phyloP scores from a whole-genome alignment of 2,329 filamentous ascomycete genomes.

The Graphium sp. region DNA sequence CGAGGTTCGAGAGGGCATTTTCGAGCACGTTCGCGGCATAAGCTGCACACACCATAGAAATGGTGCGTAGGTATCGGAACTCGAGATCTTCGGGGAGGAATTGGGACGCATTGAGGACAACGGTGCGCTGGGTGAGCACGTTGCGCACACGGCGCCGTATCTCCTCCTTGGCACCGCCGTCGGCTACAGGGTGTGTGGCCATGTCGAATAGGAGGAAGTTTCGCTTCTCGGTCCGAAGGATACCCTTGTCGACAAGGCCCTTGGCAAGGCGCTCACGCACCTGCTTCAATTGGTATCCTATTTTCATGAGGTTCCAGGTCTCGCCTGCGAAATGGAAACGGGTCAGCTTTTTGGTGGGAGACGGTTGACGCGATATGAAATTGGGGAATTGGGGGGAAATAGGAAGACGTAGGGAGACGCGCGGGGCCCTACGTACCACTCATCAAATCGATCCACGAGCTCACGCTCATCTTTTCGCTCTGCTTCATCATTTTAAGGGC shows the following conservation, averaged over 20 bases:
- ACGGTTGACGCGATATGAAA: not conserved
- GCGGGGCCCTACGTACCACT: constrained; percentile 48
- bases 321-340: constrained; percentile 69
- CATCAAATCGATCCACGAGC: constrained; percentile 97
- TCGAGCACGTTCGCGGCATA: constrained; percentile 97
- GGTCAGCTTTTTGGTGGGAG: too few relatives aligned
- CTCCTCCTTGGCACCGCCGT: constrained; percentile 94
- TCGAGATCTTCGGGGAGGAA: constrained; percentile 91
- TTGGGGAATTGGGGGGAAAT: not conserved
- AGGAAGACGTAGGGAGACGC: constrained; percentile 4
- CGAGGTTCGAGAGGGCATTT: constrained; percentile 86
- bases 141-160: constrained; percentile 85
- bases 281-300: constrained; percentile 98
- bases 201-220: constrained; percentile 99
- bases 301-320: constrained; percentile 99
- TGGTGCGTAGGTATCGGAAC: constrained; percentile 80
- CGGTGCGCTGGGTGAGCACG: constrained; percentile 82
- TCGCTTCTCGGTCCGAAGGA: constrained; percentile 94
- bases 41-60: constrained; percentile 93
- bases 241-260: constrained; percentile 95
- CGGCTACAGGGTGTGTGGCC: constrained; percentile 94
- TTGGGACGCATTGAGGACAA: constrained; percentile 71
- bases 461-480: constrained; percentile 99
- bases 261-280: constrained; percentile 95
- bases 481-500: constrained; percentile 99